Evolutionary conservation across 305 asterid species (phyloP).

Genomic region (Coffea humblotiana): DNA sequence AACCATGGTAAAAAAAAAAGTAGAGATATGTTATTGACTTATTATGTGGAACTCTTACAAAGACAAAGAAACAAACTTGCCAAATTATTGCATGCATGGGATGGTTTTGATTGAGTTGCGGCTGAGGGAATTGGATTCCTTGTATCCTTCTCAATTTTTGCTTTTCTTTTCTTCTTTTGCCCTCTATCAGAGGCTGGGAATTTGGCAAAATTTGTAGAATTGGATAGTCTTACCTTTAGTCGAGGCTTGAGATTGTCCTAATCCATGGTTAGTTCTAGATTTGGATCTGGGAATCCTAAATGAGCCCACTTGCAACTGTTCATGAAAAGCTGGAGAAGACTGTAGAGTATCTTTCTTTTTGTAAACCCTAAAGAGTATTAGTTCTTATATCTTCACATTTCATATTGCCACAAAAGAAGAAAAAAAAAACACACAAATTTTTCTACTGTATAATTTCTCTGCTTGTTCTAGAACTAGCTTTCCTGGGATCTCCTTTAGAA

Average conservation of each 20-base stretch:
- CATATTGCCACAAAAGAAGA: neutral
- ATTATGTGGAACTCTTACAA: slow-evolving; percentile 15
- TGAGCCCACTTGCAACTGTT: slow-evolving; percentile 13
- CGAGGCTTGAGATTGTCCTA: neutral
- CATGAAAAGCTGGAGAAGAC: slow-evolving; percentile 21
- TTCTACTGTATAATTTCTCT: neutral
- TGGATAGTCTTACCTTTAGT: neutral
- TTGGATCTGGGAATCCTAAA: slow-evolving; percentile 19
- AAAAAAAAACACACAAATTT: no score
- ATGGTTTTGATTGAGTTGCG: neutral
- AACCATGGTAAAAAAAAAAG: slow-evolving; percentile 20
- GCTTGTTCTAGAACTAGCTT: neutral
- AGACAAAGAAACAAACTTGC: slow-evolving; percentile 9
- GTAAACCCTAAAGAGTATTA: slow-evolving; percentile 6
- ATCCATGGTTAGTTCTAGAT: neutral
- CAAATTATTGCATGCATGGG: neutral
- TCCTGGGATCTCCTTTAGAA: neutral
- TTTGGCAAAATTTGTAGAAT: neutral
- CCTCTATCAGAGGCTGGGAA: neutral
- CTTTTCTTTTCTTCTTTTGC: neutral
- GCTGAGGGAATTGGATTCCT: neutral
- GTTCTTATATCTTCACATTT: slow-evolving; percentile 3
- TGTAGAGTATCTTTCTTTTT: slow-evolving; percentile 17
- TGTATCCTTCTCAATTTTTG: neutral
- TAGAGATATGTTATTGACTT: slow-evolving; percentile 16